Evolutionary conservation across 2,329 filamentous ascomycete species (phyloP).

Genomic region (Aspergillus sergii): DNA sequence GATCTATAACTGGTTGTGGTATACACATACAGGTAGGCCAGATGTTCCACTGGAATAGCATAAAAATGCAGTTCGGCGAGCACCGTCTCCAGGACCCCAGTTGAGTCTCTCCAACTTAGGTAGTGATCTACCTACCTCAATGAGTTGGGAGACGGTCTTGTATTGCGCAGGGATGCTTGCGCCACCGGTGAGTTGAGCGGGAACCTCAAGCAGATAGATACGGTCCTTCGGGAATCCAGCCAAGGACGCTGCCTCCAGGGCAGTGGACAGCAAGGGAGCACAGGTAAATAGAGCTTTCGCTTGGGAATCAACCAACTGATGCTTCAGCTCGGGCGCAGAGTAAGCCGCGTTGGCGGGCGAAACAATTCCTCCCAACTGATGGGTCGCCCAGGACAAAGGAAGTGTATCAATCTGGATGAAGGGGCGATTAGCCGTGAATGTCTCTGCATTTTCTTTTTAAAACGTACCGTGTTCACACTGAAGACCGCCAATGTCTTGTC

Average conservation of each 20-base stretch:
- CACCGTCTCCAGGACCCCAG: conserved; percentile 46
- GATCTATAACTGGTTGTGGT: not conserved
- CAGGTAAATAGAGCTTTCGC: conserved; percentile 75
- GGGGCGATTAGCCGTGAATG: not conserved
- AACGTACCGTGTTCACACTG: conserved; percentile 73
- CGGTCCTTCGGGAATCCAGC: conserved; percentile 64
- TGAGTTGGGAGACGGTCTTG: conserved; percentile 68
- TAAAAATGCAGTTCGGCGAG: conserved; percentile 71
- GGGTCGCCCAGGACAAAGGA: conserved; percentile 71
- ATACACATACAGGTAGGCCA: conserved; percentile 65
- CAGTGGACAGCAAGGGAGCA: conserved; percentile 64
- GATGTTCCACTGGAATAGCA: conserved; percentile 82
- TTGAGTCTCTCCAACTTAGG: conserved; percentile 43
- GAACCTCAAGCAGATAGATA: conserved; percentile 71
- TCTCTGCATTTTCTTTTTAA: not conserved
- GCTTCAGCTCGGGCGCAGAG: conserved; percentile 68
- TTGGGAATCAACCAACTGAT: conserved; percentile 70
- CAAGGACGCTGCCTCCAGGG: conserved; percentile 65
- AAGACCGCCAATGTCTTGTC: conserved; percentile 79
- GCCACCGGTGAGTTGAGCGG: conserved; percentile 55
- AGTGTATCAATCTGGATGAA: conserved; percentile 70
- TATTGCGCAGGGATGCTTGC: conserved; percentile 49
- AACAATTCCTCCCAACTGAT: conserved; percentile 72
- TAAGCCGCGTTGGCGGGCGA: conserved; percentile 77
- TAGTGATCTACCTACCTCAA: conserved; percentile 58